Conservation (phyloP, 768 basidiomycete species). For the Clitopilus passeckerianus region DNA sequence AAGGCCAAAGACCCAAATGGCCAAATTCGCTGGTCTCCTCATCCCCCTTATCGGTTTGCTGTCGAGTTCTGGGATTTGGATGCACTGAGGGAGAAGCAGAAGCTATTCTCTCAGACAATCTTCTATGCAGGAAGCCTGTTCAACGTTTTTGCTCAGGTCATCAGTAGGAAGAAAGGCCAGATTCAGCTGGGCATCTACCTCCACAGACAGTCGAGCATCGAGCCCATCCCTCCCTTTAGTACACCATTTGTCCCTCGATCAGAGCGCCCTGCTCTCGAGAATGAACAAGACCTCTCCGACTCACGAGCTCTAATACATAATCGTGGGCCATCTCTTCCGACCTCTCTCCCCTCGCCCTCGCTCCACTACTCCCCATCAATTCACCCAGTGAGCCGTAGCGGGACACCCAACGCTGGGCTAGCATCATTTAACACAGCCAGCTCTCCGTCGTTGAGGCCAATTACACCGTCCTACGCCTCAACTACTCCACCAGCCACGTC, state of each 20-base stretch:
- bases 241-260: conserved; percentile 29
- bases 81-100: conserved; percentile 75
- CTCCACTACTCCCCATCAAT: conserved; percentile 42
- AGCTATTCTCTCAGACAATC: conserved; percentile 79
- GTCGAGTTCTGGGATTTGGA: conserved; percentile 92
- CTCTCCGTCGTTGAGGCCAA: conserved; percentile 17
- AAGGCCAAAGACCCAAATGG: conserved; percentile 37
- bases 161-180: conserved; percentile 65
- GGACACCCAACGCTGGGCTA: conserved; percentile 28
- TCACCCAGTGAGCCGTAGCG: conserved; percentile 37
- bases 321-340: conserved; percentile 27
- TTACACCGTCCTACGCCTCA: conserved; percentile 13
- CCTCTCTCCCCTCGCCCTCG: conserved; percentile 19
- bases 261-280: conserved; percentile 2
- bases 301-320: conserved; percentile 8
- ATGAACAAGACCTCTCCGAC: conserved; percentile 6
- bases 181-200: conserved; percentile 84
- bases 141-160: conserved; percentile 87
- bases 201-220: conserved; percentile 78
- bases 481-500: conserved; percentile 36
- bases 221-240: conserved; percentile 73
- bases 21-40: conserved; percentile 56
- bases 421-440: conserved; percentile 17
- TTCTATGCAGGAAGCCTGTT: conserved; percentile 89
- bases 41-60: conserved; percentile 78